These are phyloP conservation scores for Xylaria sp. DNA, from an alignment of 2,329 filamentous ascomycete genomes.

Conservation along the genomic window DNA sequence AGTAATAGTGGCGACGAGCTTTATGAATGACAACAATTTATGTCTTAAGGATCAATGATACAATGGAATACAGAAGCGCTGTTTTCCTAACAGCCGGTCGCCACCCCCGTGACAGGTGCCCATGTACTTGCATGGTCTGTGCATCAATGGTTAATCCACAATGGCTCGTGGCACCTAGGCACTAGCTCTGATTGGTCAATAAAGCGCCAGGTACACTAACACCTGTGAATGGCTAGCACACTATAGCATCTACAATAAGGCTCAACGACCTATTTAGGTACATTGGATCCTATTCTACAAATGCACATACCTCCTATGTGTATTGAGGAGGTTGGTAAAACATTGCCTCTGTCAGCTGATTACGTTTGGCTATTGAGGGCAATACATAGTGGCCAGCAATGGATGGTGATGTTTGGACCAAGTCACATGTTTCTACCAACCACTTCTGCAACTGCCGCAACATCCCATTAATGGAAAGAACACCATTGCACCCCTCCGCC, in stretches of 20 bases:
- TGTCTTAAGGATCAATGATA: background rate
- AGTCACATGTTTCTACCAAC: background rate
- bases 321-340: background rate
- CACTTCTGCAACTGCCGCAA: background rate
- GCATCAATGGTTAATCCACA: background rate
- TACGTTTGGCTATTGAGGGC: background rate
- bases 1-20: background rate
- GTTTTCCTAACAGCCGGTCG: background rate
- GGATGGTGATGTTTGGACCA: slow-evolving; percentile 2
- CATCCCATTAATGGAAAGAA: background rate
- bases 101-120: background rate
- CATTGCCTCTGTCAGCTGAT: background rate
- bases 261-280: background rate
- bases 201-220: too few relatives aligned
- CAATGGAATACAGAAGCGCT: background rate
- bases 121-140: too few relatives aligned
- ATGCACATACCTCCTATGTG: background rate
- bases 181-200: background rate
- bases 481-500: background rate
- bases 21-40: background rate
- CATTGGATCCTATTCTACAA: background rate
- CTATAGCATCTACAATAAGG: background rate
- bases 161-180: background rate
- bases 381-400: background rate
- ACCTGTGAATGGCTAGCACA: background rate